A percentile compares a stretch with the other conserved stretches of the same genome.
Conservation (phyloP, 106 monocot genomes). For the Iris macrosiphon region DNA sequence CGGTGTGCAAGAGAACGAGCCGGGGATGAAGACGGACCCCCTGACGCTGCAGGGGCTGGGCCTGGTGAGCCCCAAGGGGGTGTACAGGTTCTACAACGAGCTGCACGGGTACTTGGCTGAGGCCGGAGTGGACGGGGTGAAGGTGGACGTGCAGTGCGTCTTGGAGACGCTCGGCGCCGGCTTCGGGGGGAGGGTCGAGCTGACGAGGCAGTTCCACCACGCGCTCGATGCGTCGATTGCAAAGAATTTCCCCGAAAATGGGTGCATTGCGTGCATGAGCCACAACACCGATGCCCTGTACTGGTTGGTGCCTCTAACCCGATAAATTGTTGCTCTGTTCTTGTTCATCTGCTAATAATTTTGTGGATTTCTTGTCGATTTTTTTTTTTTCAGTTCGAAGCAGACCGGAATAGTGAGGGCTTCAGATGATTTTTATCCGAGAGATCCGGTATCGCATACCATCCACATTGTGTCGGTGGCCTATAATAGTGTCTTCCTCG, state of each 20-base stretch:
- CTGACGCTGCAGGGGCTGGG: constrained; percentile 76
- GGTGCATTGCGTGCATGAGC: constrained; percentile 95
- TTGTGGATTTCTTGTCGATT: background rate
- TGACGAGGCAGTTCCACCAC: constrained; percentile 65
- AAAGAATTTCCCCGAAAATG: constrained; percentile 82
- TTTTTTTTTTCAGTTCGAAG: constrained; percentile 77
- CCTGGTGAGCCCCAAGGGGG: constrained; percentile 60
- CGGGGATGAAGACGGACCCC: constrained; percentile 44
- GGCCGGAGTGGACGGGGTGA: constrained; percentile 81
- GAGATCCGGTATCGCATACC: constrained; percentile 86
- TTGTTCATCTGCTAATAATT: too few relatives aligned
- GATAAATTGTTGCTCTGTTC: background rate
- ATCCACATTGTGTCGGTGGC: constrained; percentile 94
- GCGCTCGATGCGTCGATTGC: constrained; percentile 79
- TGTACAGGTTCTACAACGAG: constrained; percentile 71
- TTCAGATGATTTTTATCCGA: constrained; percentile 95
- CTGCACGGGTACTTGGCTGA: constrained; percentile 64
- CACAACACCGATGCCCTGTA: constrained; percentile 85
- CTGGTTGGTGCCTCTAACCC: constrained; percentile 34
- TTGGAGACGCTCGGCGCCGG: constrained; percentile 86
- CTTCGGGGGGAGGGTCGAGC: constrained; percentile 67
- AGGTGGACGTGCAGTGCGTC: constrained; percentile 89
- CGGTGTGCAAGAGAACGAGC: constrained; percentile 69
- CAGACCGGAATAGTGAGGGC: constrained; percentile 87
- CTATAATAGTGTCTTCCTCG: constrained; percentile 86